A percentile compares a stretch with the other conserved stretches of the same genome.
Conservation (phyloP, 2,329 filamentous ascomycete genomes). For the Alternaria panax region DNA sequence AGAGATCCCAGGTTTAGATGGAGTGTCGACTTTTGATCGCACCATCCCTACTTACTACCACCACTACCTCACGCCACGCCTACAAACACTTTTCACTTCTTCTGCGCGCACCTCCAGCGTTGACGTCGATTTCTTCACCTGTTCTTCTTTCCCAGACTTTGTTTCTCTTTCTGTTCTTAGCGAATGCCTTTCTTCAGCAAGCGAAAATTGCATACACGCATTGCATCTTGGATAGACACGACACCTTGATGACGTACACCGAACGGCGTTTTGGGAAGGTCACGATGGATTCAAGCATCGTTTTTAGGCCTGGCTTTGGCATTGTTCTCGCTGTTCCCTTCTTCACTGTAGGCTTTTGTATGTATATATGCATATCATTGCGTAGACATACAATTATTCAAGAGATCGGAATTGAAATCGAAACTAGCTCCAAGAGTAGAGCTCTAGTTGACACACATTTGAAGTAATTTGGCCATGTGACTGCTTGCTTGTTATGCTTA, state of each 20-base stretch:
- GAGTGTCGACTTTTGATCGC: constrained; percentile 52
- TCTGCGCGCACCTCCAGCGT: not conserved
- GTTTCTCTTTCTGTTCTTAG: not conserved
- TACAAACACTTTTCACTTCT: not conserved
- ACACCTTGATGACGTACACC: constrained; percentile 1
- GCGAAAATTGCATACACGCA: constrained; percentile 5
- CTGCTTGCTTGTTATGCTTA: not conserved
- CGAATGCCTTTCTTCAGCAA: not conserved
- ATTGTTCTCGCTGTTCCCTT: not conserved
- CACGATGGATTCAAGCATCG: not conserved
- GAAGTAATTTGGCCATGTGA: not conserved
- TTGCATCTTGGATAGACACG: constrained; percentile 14
- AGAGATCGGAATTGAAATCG: not conserved
- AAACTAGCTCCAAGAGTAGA: not conserved
- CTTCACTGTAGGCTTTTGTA: not conserved
- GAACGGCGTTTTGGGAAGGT: constrained; percentile 4
- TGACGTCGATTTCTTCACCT: not conserved
- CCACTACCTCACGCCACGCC: not conserved
- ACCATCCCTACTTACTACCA: not conserved
- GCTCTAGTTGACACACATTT: not conserved
- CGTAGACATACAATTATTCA: not conserved
- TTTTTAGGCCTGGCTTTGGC: not conserved
- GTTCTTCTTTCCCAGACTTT: not conserved
- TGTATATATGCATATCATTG: constrained; percentile 10
- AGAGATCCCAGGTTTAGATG: constrained; percentile 51